Evolutionary conservation across 2,329 filamentous ascomycete genomes (phyloP), one percentile per base, ranked within the genome.

Genomic region (Beauveria medogensis): DNA sequence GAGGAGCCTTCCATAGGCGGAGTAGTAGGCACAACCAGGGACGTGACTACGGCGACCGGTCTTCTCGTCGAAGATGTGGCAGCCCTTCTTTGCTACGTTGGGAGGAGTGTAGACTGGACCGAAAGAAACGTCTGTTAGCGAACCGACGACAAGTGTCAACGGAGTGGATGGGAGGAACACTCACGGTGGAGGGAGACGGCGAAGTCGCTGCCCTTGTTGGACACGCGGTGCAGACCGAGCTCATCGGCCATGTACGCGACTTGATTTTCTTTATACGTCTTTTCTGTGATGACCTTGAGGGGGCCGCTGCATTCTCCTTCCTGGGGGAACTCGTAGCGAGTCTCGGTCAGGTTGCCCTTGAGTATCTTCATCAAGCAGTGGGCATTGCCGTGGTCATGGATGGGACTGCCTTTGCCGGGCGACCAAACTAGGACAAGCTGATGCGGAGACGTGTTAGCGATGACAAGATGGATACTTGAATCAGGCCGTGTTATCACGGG

Each of bases 341-440:
- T 92, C 77, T 97, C 92, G 67, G 85, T 89, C 63, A 96, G 78
- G 64, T 80, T 82, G 51, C 92, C 92, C 67, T 85, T 86, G 64
- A 96, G 82, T 65, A 93, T 86, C 79, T 88, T 96, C 91, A 96
- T 96, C 67, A 96, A 79, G 74, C 92, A 97, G 72, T 96, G 92
- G 44, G 92, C 90, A 64, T 93, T 90, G 70, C 87, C 88, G 73
- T 91, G 89, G 72, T 97, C 92, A 71, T 97, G 92, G 70, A 97
- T 91, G 12, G 89, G 87, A 68, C 89, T 93, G 43, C 84, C 84
- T 75, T 91, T 91, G 56, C 89, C 89, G 0, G 92, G 92, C 18
- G 86, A 88, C 92, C 92, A 97, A 44, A 96, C 92, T 46, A 96
- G 83, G 53, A 96, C 84, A 64, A 96, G 83, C 89, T 93, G 72